phyloP scores from a whole-genome alignment of 306 rosid species.

The Vigna trinervia region DNA sequence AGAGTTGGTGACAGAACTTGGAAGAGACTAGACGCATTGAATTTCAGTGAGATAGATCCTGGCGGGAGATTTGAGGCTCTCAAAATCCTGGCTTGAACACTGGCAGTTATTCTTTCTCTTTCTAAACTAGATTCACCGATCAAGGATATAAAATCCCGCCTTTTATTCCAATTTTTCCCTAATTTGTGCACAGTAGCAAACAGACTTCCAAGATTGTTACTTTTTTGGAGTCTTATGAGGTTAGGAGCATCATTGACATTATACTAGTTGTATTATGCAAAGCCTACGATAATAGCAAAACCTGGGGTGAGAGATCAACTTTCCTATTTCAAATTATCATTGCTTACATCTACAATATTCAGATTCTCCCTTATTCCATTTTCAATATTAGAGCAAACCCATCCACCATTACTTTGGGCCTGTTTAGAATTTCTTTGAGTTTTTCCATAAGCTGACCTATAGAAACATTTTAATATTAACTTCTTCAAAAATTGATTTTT shows the following conservation, averaged over 20 bases:
- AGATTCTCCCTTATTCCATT: not conserved
- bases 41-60: not conserved
- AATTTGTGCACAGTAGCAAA: not conserved
- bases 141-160: not conserved
- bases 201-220: not conserved
- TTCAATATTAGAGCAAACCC: not conserved
- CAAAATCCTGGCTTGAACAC: not conserved
- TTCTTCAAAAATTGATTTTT: too few relatives aligned
- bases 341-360: not conserved
- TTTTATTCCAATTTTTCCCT: slow-evolving; percentile 5
- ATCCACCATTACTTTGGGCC: not conserved
- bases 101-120: not conserved
- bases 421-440: too few relatives aligned
- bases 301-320: not conserved
- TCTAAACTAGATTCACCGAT: not conserved
- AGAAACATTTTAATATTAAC: too few relatives aligned
- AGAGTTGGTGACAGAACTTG: not conserved
- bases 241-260: not conserved
- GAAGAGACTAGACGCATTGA: not conserved
- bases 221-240: not conserved
- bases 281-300: slow-evolving; percentile 8
- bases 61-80: not conserved
- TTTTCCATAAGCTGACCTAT: too few relatives aligned
- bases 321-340: slow-evolving; percentile 3
- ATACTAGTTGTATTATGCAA: not conserved